Base-by-base conservation (phyloP, 2,329 filamentous ascomycete genomes). In the Sclerotinia borealis region DNA sequence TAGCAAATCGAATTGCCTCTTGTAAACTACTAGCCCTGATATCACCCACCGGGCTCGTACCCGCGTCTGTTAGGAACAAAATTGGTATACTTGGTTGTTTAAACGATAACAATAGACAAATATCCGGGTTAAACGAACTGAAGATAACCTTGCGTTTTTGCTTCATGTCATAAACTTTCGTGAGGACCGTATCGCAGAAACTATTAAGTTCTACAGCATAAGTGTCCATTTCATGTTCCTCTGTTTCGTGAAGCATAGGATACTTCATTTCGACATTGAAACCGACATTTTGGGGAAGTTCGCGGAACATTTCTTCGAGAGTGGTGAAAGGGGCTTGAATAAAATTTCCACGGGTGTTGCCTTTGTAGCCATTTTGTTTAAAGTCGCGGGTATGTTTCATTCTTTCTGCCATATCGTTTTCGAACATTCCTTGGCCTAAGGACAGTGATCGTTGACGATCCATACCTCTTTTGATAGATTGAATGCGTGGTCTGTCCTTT, bases 211-310 rank as follows among this genome's bases (percentile, higher is more conserved):
- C 95, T 52, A 98, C 91, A 0, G 92, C 93, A 73, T 96, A 96
- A 3, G 91, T 90, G 75, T 97, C 93, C 92, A 98, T 97, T 70
- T 96, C 92, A 69, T 97, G 90, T 75, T 96, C 91, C 76, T 97
- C 92, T 64, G 87, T 91, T 80, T 99, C 96, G 75, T 93, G 89
- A 48, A 99, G 85, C 93, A 98, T 98, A 6, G 95, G 95, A 74
- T 99, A 99, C 78, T 99, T 98, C 84, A 99, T 90, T 79, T 99
- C 95, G 70, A 99, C 96, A 77, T 99, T 98, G 83, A 99, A 99
- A 17, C 95, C 93, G 27, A 96, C 90, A 17, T 85, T 82, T 67
- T 89, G 84, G 0, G 92, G 92, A 0, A 99, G 79, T 73, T 93
- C 88, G 71, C 85, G 84, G 78, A 99, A 97, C 74, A 98, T 87